Conservation (phyloP, 2,329 filamentous ascomycete species). For the Penicillium thymicola region DNA sequence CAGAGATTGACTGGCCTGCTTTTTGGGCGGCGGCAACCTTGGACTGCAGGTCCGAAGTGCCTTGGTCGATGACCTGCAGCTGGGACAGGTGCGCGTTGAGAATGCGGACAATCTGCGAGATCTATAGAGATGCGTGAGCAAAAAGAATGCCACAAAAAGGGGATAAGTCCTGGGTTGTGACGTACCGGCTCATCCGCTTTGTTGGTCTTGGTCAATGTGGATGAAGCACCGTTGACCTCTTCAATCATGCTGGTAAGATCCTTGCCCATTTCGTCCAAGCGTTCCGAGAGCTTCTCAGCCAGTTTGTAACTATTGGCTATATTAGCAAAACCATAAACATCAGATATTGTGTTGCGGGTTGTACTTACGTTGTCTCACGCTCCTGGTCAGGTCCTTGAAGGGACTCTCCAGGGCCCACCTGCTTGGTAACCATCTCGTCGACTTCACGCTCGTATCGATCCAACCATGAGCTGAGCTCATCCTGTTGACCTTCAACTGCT, state of each 20-base stretch:
- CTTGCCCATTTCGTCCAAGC: constrained; percentile 88
- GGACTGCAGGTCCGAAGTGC: constrained; percentile 72
- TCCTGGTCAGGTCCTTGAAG: constrained; percentile 90
- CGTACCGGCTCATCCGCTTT: constrained; percentile 84
- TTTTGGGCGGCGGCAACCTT: constrained; percentile 83
- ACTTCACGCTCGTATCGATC: constrained; percentile 90
- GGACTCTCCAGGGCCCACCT: constrained; percentile 71
- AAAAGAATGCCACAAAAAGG: constrained; percentile 11
- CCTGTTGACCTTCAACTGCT: constrained; percentile 86
- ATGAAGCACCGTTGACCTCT: constrained; percentile 93
- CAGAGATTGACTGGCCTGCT: constrained; percentile 58
- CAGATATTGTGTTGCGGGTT: background rate
- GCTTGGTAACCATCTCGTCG: constrained; percentile 78
- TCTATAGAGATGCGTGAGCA: constrained; percentile 47
- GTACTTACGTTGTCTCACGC: constrained; percentile 76
- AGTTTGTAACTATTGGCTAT: constrained; percentile 65
- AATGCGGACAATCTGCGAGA: constrained; percentile 92
- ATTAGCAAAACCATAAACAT: constrained; percentile 18
- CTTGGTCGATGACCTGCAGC: constrained; percentile 88
- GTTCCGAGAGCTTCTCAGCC: constrained; percentile 86
- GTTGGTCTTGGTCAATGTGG: constrained; percentile 80
- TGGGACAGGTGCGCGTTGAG: constrained; percentile 90
- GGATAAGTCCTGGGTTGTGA: constrained; percentile 20
- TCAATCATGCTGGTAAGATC: constrained; percentile 95
- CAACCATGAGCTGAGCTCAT: constrained; percentile 82